Base-by-base conservation (phyloP, 164 flowering plant species). In the Annona cherimola region DNA sequence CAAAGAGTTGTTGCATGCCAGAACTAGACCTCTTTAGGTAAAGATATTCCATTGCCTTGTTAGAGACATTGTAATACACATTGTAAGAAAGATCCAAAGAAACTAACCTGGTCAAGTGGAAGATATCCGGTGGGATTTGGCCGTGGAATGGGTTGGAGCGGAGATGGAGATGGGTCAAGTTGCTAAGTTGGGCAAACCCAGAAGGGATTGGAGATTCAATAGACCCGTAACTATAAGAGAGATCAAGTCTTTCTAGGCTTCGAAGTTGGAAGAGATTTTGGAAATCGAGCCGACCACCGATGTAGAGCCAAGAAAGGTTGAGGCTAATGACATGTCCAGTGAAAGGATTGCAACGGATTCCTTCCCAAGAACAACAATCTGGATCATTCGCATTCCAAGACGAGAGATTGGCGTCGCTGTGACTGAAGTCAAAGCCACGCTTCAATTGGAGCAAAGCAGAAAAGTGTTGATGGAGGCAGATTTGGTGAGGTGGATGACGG, bases 91-190 rank as follows among this genome's bases (percentile, higher is more conserved):
- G 66, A 39, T 42, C n/a, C 81, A 19, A 71, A n/a, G n/a, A n/a
- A n/a, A n/a, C n/a, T n/a, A n/a, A n/a, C n/a, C n/a, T n/a, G n/a
- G n/a, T n/a, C n/a, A n/a, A n/a, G n/a, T n/a, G n/a, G n/a, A n/a
- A n/a, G n/a, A n/a, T n/a, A n/a, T n/a, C n/a, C n/a, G n/a, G 41
- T 0, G 86, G 89, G 46, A 78, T 76, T 41, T 87, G 88, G n/a
- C 88, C 88, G 0, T 5, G 19, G 45, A 85, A 84, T 46, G 80
- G 78, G 11, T 86, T 67, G 20, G 77, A 66, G 4, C 86, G 84
- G 46, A 86, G 65, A 61, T 89, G 82, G 72, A 87, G 84, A 71
- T 76, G 59, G 9, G 20, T 74, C 79, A 86, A 69, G 59, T 73
- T 72, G 1, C 67, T 14, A 2, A 88, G 81, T 19, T 60, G 71